Evolutionary conservation across 169 alveolate species (phyloP), one percentile per base, ranked within the genome.

Genomic region (Plasmodium vinckei): DNA sequence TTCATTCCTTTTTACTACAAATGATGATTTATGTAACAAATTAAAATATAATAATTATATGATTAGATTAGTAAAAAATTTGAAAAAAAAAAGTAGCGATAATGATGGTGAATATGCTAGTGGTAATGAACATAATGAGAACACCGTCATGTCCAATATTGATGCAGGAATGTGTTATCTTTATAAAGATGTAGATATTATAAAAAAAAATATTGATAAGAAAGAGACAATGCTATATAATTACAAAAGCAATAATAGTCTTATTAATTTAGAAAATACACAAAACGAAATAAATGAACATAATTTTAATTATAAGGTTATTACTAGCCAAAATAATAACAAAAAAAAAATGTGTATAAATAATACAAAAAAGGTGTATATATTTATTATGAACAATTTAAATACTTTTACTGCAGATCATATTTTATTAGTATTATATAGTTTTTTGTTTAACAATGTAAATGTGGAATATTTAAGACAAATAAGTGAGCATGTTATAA

Each of bases 401-500:
- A 65, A 64, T 33, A 65, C 6, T 10, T 33, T 64, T 54, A 79
- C 89, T 19, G 19, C 68, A 6, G 46, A 67, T 1, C 91, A 84
- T 39, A 25, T 84, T 9, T 53, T 84, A 46, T 33, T 84, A 69
- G 21, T 61, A 19, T 21, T 84, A 21, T 61, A 84, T 61, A 84
- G 86, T 23, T 84, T 84, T 44, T 13, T 64, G 9, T 44, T 84
- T 9, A 49, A 84, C 39, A 61, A 49, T 19, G 33, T 67, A n/a
- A 59, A 84, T 57, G 21, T 57, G 2, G 87, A 57, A 39, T 47
- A 69, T 69, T 56, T 84, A 15, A 69, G 57, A 84, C 56, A 69
- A 84, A 84, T 84, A 15, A 84, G 60, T 61, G 75, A 67, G n/a
- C 87, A 84, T 57, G 57, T 84, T 25, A 33, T 69, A 46, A 70